Evolutionary conservation across 352 stramenopile species (phyloP).

Genomic region (Phytophthora rubi): DNA sequence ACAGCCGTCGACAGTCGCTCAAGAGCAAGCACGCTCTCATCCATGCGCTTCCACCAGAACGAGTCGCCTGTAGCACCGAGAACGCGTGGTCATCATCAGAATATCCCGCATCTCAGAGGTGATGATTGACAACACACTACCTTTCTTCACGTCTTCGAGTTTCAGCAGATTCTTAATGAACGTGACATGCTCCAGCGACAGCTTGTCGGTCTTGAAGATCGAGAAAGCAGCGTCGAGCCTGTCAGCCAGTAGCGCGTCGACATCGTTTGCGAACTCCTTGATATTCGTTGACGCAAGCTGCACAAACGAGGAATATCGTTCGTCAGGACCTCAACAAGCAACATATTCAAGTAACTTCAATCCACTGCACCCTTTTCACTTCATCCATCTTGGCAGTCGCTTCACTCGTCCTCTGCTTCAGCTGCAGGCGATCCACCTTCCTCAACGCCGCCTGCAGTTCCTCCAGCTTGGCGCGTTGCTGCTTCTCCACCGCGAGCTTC

Average conservation of each 20-base stretch:
- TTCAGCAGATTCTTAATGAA: slow-evolving; percentile 66
- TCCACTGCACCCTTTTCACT: slow-evolving; percentile 44
- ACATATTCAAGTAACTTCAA: too few relatives aligned
- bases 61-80: slow-evolving; percentile 30
- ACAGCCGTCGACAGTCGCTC: slow-evolving; percentile 54
- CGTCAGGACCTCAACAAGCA: background rate
- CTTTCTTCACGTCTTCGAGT: slow-evolving; percentile 52
- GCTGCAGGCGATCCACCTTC: slow-evolving; percentile 50
- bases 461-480: slow-evolving; percentile 58
- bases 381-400: slow-evolving; percentile 59
- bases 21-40: slow-evolving; percentile 54
- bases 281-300: slow-evolving; percentile 61
- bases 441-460: slow-evolving; percentile 51
- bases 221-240: slow-evolving; percentile 63
- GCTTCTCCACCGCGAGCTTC: slow-evolving; percentile 47
- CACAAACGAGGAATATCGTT: background rate
- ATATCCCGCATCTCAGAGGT: background rate
- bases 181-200: slow-evolving; percentile 54
- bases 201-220: slow-evolving; percentile 63
- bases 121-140: slow-evolving; percentile 3
- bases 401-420: slow-evolving; percentile 49
- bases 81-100: background rate
- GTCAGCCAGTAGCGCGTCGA: slow-evolving; percentile 54
- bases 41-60: slow-evolving; percentile 66
- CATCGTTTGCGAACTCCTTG: slow-evolving; percentile 53